phyloP scores from a whole-genome alignment of 1,284 basidiomycete species.

The Tilletia walkeri region DNA sequence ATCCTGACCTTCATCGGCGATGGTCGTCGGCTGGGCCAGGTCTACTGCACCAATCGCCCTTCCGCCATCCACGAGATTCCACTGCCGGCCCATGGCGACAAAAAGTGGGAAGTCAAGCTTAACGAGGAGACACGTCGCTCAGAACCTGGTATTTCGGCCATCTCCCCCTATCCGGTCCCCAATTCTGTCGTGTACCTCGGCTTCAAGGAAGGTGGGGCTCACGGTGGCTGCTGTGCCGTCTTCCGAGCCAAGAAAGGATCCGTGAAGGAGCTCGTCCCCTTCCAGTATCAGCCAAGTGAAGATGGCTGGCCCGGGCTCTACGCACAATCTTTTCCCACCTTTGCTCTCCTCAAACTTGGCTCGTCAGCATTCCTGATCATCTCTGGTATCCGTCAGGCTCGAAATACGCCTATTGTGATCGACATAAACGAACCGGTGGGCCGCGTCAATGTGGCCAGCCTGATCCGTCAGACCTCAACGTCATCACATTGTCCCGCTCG shows the following conservation, averaged over 20 bases:
- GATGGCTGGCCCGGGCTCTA: not conserved
- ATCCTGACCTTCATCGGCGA: slow-evolving; percentile 66
- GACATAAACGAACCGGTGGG: not conserved
- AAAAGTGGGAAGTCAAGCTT: slow-evolving; percentile 55
- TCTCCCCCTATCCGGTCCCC: slow-evolving; percentile 28
- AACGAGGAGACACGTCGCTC: slow-evolving; percentile 63
- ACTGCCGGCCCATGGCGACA: not conserved
- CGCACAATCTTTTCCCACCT: not conserved
- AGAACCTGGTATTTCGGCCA: slow-evolving; percentile 59
- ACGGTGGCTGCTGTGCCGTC: slow-evolving; percentile 50
- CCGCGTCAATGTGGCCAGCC: not conserved
- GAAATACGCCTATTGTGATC: not conserved
- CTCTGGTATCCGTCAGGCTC: not conserved
- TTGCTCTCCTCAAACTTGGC: not conserved
- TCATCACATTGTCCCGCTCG: no score
- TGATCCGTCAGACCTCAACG: not conserved
- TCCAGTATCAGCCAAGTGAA: not conserved
- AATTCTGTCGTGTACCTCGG: slow-evolving; percentile 63
- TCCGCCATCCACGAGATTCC: slow-evolving; percentile 62
- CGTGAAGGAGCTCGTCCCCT: slow-evolving; percentile 6
- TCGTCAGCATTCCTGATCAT: not conserved
- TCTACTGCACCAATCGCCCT: slow-evolving; percentile 67
- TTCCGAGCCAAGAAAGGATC: not conserved
- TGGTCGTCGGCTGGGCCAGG: slow-evolving; percentile 65
- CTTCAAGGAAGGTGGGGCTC: slow-evolving; percentile 64